A percentile compares a stretch with the other conserved stretches of the same genome.
These are phyloP conservation scores for Tothia fuscella DNA, from an alignment of 2,329 filamentous ascomycete species.

Conservation along the genomic window DNA sequence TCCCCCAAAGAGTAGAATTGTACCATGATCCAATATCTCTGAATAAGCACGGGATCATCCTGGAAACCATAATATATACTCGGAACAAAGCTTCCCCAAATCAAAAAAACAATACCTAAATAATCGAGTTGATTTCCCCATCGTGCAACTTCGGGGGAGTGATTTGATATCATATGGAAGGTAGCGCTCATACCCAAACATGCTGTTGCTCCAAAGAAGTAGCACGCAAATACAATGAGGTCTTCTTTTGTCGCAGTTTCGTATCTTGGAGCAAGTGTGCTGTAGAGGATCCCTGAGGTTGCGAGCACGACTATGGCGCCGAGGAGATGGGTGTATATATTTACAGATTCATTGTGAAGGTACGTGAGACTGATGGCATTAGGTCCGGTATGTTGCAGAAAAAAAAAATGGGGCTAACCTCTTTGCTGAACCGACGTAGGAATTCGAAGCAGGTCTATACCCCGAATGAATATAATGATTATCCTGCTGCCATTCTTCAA, in stretches of 20 bases:
- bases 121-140: constrained; percentile 94
- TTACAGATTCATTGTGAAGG: constrained; percentile 58
- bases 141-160: constrained; percentile 63
- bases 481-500: constrained; percentile 29
- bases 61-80: constrained; percentile 52
- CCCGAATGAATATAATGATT: constrained; percentile 58
- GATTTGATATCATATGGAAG: constrained; percentile 77
- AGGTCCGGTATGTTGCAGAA: neutral
- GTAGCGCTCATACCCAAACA: constrained; percentile 46
- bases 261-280: constrained; percentile 52
- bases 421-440: constrained; percentile 45
- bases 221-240: constrained; percentile 25
- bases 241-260: constrained; percentile 27
- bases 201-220: constrained; percentile 27
- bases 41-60: constrained; percentile 53
- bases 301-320: constrained; percentile 43
- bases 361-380: constrained; percentile 36
- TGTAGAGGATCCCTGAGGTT: constrained; percentile 42
- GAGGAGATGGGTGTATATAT: constrained; percentile 60
- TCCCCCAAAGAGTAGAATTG: constrained; percentile 17
- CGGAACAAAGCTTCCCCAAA: constrained; percentile 83
- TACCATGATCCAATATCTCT: constrained; percentile 64
- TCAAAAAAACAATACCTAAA: constrained; percentile 81
- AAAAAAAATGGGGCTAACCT: constrained; percentile 17
- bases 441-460: constrained; percentile 52